Conservation (phyloP, 495 filamentous ascomycete species). For the Recurvomyces mirabilis region DNA sequence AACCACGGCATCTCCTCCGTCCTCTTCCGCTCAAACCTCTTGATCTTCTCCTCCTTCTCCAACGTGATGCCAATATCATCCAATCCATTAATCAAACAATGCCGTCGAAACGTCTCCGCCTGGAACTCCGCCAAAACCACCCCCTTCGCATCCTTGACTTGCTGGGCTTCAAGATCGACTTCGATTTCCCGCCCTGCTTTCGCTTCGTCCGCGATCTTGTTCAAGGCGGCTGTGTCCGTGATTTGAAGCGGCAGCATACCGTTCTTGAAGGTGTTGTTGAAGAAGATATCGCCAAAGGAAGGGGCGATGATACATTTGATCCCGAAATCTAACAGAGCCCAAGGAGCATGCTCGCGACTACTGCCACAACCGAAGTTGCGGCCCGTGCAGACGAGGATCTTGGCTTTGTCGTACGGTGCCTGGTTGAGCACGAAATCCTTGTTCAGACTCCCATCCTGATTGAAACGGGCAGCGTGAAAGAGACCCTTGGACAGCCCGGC, state of each 20-base stretch:
- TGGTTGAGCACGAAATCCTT: conserved; percentile 81
- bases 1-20: conserved; percentile 79
- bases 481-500: conserved; percentile 82
- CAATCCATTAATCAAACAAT: conserved; percentile 87
- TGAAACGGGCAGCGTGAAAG: conserved; percentile 73
- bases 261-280: conserved; percentile 99
- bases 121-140: conserved; percentile 66
- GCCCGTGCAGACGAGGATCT: conserved; percentile 89
- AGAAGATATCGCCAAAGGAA: conserved; percentile 94
- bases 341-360: conserved; percentile 90
- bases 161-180: conserved; percentile 78
- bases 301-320: conserved; percentile 90
- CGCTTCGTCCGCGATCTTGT: conserved; percentile 67
- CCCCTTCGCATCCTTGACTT: conserved; percentile 65
- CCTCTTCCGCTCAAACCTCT: conserved; percentile 65
- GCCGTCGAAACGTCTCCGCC: conserved; percentile 82
- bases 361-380: conserved; percentile 93
- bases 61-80: conserved; percentile 95
- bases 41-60: conserved; percentile 82
- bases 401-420: conserved; percentile 71
- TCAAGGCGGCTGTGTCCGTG: conserved; percentile 51
- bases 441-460: conserved; percentile 60
- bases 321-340: conserved; percentile 93
- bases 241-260: conserved; percentile 90
- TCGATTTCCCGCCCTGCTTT: conserved; percentile 76